Base-by-base conservation (phyloP, 108 stramenopile genomes). In the Cyclotella choctawhatcheeana region DNA sequence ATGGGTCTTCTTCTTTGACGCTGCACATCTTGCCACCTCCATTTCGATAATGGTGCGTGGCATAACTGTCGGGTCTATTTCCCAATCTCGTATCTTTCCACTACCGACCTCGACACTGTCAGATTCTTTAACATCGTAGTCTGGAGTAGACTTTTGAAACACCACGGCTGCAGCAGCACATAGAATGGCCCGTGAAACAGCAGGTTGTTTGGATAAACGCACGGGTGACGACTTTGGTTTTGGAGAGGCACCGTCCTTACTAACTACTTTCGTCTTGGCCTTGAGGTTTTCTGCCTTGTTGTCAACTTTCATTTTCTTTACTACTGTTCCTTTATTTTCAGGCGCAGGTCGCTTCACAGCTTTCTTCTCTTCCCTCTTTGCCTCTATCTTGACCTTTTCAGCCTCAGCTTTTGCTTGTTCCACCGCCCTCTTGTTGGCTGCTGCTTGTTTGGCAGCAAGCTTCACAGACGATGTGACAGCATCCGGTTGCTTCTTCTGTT, bases 101-200 rank as follows among this genome's bases (percentile, higher is more conserved):
- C n/a, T 52, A 5, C 33, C 16, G 21, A 16, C 34, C 22, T 43
- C 27, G 64, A n/a, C n/a, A n/a, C n/a, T 40, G 31, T 74, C 45
- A 27, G 33, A 16, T 14, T 27, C 25, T 40, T 62, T 64, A 33
- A 27, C 43, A 44, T 45, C 63, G n/a, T 53, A 68, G 17, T 76
- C 55, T 4, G 90, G 89, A 40, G 90, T 88, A 26, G 84, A 69
- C 25, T 71, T 74, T 12, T 78, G 76, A 72, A 91, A 88, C 20
- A 78, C 85, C 16, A 84, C 64, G 24, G 83, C 85, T 31, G 86
- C 89, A 0, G 88, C 86, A 0, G 89, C 84, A 34, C 90, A 87
- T 10, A 94, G 62, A 32, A 92, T 82, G 37, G 93, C 90, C 5
- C 88, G 71, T 21, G 87, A 84, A 10, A 66, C 68, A 18, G 64